A percentile compares a stretch with the other conserved stretches of the same genome.
Conservation (phyloP, 306 rosid genomes). For the Hippophae tibetana region DNA sequence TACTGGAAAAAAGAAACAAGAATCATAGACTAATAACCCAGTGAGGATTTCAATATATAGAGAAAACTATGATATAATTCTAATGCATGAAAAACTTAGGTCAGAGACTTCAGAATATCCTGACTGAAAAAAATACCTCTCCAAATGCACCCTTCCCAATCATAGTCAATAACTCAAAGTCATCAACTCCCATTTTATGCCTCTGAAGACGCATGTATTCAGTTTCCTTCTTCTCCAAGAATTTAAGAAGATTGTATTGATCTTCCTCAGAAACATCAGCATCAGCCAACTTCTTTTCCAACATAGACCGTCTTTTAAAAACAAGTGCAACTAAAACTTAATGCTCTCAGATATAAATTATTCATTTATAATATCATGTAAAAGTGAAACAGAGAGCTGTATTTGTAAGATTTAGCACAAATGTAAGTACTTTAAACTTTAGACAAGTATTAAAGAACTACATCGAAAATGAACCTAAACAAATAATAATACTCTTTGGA, state of each 20-base stretch:
- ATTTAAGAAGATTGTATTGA: slow-evolving; percentile 81
- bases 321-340: slow-evolving; percentile 10
- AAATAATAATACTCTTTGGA: too few species aligned
- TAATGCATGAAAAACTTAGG: not conserved
- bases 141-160: slow-evolving; percentile 99
- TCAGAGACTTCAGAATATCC: not conserved
- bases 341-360: too few species aligned
- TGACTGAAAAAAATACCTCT: slow-evolving; percentile 48
- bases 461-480: too few species aligned
- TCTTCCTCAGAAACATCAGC: slow-evolving; percentile 99
- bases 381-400: too few species aligned
- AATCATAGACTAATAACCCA: not conserved
- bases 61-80: not conserved
- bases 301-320: slow-evolving; percentile 49
- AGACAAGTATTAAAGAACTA: too few species aligned
- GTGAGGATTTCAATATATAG: too few species aligned
- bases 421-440: too few species aligned
- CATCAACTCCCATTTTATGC: slow-evolving; percentile 94
- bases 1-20: too few species aligned
- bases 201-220: slow-evolving; percentile 98
- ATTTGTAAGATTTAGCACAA: too few species aligned
- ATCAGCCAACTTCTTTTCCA: slow-evolving; percentile 94
- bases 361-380: too few species aligned
- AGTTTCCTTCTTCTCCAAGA: slow-evolving; percentile 93
- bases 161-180: slow-evolving; percentile 90